These are phyloP conservation scores for Mychonastes homosphaera DNA, from an alignment of 139 green algal genomes.

Conservation along the genomic window DNA sequence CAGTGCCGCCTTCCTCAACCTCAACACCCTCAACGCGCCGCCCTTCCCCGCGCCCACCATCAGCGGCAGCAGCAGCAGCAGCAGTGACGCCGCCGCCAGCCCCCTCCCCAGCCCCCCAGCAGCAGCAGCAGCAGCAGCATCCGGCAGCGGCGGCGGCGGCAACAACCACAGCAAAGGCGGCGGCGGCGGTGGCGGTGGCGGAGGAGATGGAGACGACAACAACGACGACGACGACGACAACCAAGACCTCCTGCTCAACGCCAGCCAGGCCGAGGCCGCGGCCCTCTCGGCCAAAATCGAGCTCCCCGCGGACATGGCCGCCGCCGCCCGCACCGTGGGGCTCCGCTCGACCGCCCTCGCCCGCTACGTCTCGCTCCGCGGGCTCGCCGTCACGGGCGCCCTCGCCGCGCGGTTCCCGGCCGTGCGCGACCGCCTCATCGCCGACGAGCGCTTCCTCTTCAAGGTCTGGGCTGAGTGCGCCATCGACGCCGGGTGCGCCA, in stretches of 20 bases:
- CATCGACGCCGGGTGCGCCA: constrained; percentile 88
- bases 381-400: constrained; percentile 27
- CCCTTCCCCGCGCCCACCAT: too few relatives aligned
- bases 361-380: constrained; percentile 21
- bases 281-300: constrained; percentile 27
- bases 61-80: too few relatives aligned
- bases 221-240: constrained; percentile 37
- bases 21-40: too few relatives aligned
- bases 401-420: constrained; percentile 46
- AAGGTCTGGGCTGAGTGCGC: constrained; percentile 74
- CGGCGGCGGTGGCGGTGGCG: constrained; percentile 16
- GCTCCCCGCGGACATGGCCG: constrained; percentile 39
- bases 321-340: constrained; percentile 31
- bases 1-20: too few relatives aligned
- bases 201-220: constrained; percentile 9
- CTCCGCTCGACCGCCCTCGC: constrained; percentile 25
- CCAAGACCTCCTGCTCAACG: constrained; percentile 34
- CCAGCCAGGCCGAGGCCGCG: constrained; percentile 37
- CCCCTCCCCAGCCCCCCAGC: too few relatives aligned
- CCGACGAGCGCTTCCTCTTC: constrained; percentile 78
- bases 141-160: too few relatives aligned
- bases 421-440: constrained; percentile 74
- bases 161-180: too few relatives aligned
- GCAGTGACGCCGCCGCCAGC: too few relatives aligned
- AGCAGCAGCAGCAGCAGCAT: too few relatives aligned